Conservation (phyloP, 2,329 filamentous ascomycete genomes). For the Arthrinium puccinioides region DNA sequence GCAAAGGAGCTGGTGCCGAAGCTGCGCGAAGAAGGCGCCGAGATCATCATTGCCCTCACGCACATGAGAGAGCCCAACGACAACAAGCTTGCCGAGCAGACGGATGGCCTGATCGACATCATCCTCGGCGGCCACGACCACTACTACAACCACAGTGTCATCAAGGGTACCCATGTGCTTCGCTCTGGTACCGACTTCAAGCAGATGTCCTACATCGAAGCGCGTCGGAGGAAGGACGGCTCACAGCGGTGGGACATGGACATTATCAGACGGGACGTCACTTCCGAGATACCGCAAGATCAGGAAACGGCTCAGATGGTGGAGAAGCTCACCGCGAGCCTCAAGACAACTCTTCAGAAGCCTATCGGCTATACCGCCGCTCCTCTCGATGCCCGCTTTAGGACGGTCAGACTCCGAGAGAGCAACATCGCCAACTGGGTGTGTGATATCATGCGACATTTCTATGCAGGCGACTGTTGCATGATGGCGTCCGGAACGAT, state of each 20-base stretch:
- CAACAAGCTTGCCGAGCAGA: constrained; percentile 71
- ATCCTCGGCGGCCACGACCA: constrained; percentile 88
- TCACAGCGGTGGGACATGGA: constrained; percentile 65
- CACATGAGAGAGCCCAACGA: constrained; percentile 89
- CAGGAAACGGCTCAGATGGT: constrained; percentile 54
- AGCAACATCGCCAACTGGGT: constrained; percentile 88
- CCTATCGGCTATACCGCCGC: constrained; percentile 76
- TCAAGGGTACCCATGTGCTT: constrained; percentile 78
- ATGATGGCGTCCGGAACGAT: constrained; percentile 84
- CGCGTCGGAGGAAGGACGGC: constrained; percentile 42
- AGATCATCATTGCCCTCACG: constrained; percentile 75
- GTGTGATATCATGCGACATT: constrained; percentile 81
- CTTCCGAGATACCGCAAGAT: constrained; percentile 61
- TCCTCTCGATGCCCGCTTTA: constrained; percentile 80
- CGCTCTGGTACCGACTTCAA: constrained; percentile 89
- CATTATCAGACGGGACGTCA: constrained; percentile 68
- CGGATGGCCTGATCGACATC: constrained; percentile 70
- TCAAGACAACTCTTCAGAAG: constrained; percentile 73
- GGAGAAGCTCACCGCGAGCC: constrained; percentile 60
- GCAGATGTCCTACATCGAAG: constrained; percentile 83
- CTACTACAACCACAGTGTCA: constrained; percentile 70
- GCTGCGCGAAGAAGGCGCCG: constrained; percentile 68
- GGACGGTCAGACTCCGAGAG: constrained; percentile 68
- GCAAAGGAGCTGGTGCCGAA: constrained; percentile 68
- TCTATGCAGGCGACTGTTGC: constrained; percentile 74